Evolutionary conservation across 2,329 filamentous ascomycete species (phyloP).

Genomic region (Clathrospora elynae): DNA sequence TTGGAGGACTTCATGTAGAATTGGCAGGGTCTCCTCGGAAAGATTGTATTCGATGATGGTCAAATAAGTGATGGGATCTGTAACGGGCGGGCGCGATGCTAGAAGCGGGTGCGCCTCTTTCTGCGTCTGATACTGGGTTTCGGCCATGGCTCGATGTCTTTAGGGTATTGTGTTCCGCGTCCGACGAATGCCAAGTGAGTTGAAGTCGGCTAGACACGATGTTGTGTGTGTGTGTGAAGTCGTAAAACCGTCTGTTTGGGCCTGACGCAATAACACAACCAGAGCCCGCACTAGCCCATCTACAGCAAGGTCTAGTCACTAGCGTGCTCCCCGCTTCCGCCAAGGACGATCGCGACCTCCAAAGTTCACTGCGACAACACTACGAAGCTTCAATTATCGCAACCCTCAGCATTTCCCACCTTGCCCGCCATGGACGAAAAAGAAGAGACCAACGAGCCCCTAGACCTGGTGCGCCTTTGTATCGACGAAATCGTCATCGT

Average conservation of each 20-base stretch:
- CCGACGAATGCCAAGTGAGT: not conserved
- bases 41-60: conserved; percentile 78
- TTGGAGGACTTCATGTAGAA: conserved; percentile 70
- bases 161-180: not conserved
- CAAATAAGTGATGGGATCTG: conserved; percentile 76
- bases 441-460: conserved; percentile 82
- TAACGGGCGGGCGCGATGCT: conserved; percentile 63
- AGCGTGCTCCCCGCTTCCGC: conserved; percentile 16
- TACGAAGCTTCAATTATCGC: conserved; percentile 14
- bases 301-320: not conserved
- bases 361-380: conserved; percentile 22
- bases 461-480: conserved; percentile 92
- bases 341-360: conserved; percentile 22
- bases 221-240: not conserved
- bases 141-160: conserved; percentile 33
- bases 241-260: conserved; percentile 6
- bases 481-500: conserved; percentile 97
- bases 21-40: conserved; percentile 67
- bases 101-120: conserved; percentile 57
- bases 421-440: conserved; percentile 74
- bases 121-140: conserved; percentile 31
- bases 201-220: not conserved
- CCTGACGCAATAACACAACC: conserved; percentile 24
- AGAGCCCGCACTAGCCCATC: conserved; percentile 5
- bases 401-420: conserved; percentile 7